A percentile compares a stretch with the other conserved stretches of the same genome.
Evolutionary conservation across 2,329 filamentous ascomycete species (phyloP).

Genomic region (Alternaria viburni): DNA sequence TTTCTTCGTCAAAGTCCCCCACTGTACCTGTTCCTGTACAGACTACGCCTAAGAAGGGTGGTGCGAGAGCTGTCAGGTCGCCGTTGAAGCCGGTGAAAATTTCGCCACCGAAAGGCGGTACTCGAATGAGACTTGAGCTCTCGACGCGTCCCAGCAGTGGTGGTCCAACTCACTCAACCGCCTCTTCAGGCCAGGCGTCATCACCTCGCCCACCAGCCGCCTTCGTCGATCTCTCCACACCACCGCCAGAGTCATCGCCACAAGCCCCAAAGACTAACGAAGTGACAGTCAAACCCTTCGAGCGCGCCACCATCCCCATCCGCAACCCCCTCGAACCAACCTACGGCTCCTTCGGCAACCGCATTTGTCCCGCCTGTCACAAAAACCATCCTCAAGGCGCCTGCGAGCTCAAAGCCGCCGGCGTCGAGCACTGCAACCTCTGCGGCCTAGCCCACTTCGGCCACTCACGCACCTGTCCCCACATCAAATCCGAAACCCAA

Average conservation of each 20-base stretch:
- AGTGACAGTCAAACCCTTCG: conserved; percentile 40
- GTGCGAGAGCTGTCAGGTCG: background rate
- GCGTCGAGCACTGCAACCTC: conserved; percentile 67
- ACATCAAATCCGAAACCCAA: conserved; percentile 67
- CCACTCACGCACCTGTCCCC: conserved; percentile 63
- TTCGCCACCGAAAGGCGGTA: background rate
- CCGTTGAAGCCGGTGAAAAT: background rate
- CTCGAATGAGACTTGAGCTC: background rate
- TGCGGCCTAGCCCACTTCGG: conserved; percentile 69
- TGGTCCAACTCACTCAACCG: background rate
- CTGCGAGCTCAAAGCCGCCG: conserved; percentile 66
- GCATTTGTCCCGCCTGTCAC: conserved; percentile 61
- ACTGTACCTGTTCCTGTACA: conserved; percentile 3
- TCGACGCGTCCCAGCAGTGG: background rate
- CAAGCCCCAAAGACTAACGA: conserved; percentile 19
- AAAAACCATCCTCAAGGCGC: conserved; percentile 62
- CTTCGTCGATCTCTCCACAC: background rate
- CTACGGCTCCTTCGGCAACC: conserved; percentile 19
- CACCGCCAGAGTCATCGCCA: background rate
- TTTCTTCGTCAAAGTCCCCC: conserved; percentile 13
- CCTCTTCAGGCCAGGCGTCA: background rate
- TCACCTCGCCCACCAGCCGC: background rate
- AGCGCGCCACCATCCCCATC: conserved; percentile 37
- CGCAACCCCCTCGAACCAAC: conserved; percentile 35
- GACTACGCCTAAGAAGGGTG: background rate